Evolutionary conservation across 768 basidiomycete species (phyloP).

Genomic region (Mycena polygramma): DNA sequence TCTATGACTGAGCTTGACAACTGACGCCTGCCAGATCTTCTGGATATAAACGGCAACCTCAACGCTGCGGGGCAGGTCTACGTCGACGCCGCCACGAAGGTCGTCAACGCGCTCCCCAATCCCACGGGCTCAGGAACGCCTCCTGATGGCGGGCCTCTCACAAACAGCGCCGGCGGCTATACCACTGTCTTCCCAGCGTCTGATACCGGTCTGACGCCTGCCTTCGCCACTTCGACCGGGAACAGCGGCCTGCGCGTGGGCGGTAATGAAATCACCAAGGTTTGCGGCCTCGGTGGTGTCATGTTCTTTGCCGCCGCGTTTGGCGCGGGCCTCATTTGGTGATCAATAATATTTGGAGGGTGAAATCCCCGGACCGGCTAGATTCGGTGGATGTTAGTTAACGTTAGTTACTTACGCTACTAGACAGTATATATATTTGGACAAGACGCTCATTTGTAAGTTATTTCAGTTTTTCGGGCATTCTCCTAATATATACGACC

Average conservation of each 20-base stretch:
- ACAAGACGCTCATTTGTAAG: constrained; percentile 33
- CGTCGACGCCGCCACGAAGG: constrained; percentile 56
- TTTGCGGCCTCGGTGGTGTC: constrained; percentile 5
- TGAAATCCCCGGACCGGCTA: constrained; percentile 7
- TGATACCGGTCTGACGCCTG: constrained; percentile 32
- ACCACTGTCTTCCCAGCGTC: constrained; percentile 29
- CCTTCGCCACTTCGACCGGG: constrained; percentile 29
- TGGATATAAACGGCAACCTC: constrained; percentile 58
- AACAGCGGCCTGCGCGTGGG: constrained; percentile 27
- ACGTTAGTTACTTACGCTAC: neutral
- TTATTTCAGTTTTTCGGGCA: constrained; percentile 13
- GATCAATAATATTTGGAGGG: neutral
- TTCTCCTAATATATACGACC: constrained; percentile 15
- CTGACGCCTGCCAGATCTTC: constrained; percentile 50
- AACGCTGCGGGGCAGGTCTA: constrained; percentile 62
- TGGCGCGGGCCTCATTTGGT: constrained; percentile 27
- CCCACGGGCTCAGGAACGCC: constrained; percentile 32
- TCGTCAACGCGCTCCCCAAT: constrained; percentile 42
- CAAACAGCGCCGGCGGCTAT: constrained; percentile 27
- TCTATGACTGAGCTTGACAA: constrained; percentile 9
- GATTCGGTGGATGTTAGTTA: constrained; percentile 6
- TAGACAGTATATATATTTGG: constrained; percentile 18
- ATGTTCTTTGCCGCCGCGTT: constrained; percentile 16
- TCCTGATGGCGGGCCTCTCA: neutral
- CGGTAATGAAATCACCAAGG: neutral